Evolutionary conservation across 208 protist genomes (phyloP).

Genomic region (Trypanosoma theileri): DNA sequence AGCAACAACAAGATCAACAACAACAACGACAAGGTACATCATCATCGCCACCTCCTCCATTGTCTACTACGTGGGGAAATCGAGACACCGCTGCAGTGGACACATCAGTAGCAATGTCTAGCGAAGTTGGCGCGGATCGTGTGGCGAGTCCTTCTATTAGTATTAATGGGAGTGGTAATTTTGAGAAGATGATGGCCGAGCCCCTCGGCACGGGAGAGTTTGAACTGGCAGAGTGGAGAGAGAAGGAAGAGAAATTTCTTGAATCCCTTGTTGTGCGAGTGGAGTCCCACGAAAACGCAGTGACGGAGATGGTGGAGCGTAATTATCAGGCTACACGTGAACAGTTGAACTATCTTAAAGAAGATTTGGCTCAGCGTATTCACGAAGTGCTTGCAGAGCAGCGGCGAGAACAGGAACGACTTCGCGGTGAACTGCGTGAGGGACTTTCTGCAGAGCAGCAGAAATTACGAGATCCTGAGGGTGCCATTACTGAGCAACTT

Average conservation of each 20-base stretch:
- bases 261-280: slow-evolving; percentile 42
- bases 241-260: slow-evolving; percentile 42
- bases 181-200: slow-evolving; percentile 21
- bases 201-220: slow-evolving; percentile 2
- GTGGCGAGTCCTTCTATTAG: no score
- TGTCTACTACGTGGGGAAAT: no score
- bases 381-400: slow-evolving; percentile 37
- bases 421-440: neutral
- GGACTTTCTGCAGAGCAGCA: slow-evolving; percentile 1
- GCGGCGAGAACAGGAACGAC: slow-evolving; percentile 26
- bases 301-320: slow-evolving; percentile 49
- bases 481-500: slow-evolving; percentile 43
- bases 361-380: slow-evolving; percentile 42
- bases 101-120: no score
- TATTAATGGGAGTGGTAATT: neutral
- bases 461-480: slow-evolving; percentile 23
- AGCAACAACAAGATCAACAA: neutral
- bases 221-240: slow-evolving; percentile 28
- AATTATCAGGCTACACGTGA: slow-evolving; percentile 52
- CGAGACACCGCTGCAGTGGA: no score
- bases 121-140: no score
- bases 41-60: no score
- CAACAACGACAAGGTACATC: neutral
- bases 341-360: slow-evolving; percentile 39
- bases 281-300: slow-evolving; percentile 50